Evolutionary conservation across 140 eudicot species (phyloP).

Genomic region (Erigeron philadelphicus): DNA sequence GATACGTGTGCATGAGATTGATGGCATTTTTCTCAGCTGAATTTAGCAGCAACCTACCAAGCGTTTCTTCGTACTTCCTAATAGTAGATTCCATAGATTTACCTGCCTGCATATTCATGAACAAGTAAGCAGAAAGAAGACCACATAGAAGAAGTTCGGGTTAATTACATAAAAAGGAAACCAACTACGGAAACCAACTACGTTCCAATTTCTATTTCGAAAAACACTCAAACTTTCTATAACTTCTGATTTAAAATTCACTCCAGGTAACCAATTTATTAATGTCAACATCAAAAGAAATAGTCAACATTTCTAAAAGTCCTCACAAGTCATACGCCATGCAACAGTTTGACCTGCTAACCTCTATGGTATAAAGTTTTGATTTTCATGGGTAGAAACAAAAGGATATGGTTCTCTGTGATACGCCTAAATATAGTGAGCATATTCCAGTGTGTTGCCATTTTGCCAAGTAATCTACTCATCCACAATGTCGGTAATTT

Average conservation of each 20-base stretch:
- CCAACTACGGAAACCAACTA: background rate
- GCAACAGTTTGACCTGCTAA: background rate
- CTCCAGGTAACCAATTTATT: too few species aligned
- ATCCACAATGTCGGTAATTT: background rate
- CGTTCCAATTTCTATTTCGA: background rate
- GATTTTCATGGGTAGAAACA: too few species aligned
- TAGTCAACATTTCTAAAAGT: too few species aligned
- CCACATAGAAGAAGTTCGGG: background rate
- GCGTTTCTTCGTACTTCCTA: slow-evolving; percentile 63
- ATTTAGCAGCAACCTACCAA: slow-evolving; percentile 54
- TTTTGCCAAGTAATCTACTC: too few species aligned
- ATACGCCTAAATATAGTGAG: too few species aligned
- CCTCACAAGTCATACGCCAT: background rate
- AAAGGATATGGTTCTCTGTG: too few species aligned
- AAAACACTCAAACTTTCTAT: background rate
- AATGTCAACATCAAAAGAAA: too few species aligned
- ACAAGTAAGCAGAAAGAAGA: background rate
- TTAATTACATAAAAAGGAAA: background rate
- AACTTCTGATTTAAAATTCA: too few species aligned
- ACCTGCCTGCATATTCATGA: slow-evolving; percentile 47
- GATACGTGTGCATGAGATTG: slow-evolving; percentile 55
- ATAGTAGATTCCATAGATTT: slow-evolving; percentile 62
- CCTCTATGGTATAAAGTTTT: too few species aligned
- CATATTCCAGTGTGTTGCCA: too few species aligned
- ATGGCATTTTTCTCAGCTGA: slow-evolving; percentile 68